Percentiles rank a stretch among this genome's conserved stretches.
Evolutionary conservation across 2,329 filamentous ascomycete species (phyloP).

Genomic region (Septoria petroselini): DNA sequence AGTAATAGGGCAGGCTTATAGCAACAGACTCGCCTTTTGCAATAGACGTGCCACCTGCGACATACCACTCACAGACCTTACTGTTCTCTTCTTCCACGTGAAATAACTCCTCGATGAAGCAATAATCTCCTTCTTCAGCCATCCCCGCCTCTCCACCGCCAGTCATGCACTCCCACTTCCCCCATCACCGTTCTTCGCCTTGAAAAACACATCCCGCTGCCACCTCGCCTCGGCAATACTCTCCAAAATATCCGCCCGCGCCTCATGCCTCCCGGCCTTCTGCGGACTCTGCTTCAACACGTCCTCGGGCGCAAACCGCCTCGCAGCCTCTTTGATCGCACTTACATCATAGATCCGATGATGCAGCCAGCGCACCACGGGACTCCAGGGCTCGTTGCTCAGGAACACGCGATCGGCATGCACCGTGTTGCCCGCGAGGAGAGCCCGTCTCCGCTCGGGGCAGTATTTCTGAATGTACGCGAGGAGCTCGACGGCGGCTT

Average conservation of each 20-base stretch:
- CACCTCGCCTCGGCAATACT: slow-evolving; percentile 89
- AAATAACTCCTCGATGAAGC: not conserved
- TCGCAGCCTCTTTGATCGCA: slow-evolving; percentile 82
- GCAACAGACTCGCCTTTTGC: not conserved
- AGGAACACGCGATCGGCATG: slow-evolving; percentile 87
- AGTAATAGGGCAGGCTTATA: not conserved
- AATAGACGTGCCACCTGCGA: not conserved
- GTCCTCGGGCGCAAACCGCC: slow-evolving; percentile 69
- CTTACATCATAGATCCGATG: slow-evolving; percentile 92
- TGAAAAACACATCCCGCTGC: slow-evolving; percentile 71
- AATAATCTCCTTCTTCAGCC: not conserved
- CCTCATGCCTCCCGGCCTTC: slow-evolving; percentile 78
- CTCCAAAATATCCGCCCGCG: slow-evolving; percentile 85
- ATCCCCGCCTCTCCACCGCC: not conserved
- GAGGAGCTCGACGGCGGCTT: slow-evolving; percentile 70
- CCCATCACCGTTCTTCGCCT: slow-evolving; percentile 1
- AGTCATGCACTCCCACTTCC: slow-evolving; percentile 7
- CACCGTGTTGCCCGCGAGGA: slow-evolving; percentile 89
- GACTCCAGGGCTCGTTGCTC: slow-evolving; percentile 66
- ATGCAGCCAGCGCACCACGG: slow-evolving; percentile 73
- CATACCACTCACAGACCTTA: not conserved
- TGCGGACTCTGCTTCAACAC: slow-evolving; percentile 61
- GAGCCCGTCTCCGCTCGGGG: slow-evolving; percentile 61
- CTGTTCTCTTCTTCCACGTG: not conserved
- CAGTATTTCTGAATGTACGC: slow-evolving; percentile 72